Percentiles rank a stretch among this genome's conserved stretches.
Evolutionary conservation across 305 asterid genomes (phyloP).

Genomic region (Solanum hybrid): DNA sequence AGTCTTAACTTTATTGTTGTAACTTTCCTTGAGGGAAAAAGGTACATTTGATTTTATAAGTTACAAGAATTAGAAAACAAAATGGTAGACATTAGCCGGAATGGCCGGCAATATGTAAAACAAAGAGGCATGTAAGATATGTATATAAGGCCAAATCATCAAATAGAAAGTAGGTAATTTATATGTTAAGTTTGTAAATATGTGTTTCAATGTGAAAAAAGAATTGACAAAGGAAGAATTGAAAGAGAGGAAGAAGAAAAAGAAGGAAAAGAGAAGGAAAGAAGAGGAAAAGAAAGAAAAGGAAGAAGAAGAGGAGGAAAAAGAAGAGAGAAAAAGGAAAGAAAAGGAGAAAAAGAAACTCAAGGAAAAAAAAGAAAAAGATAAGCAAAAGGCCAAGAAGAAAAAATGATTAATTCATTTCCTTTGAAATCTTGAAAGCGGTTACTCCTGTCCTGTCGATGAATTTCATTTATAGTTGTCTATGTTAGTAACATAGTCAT

Average conservation of each 20-base stretch:
- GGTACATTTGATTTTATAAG: neutral
- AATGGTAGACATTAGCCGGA: neutral
- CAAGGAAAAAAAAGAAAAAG: constrained; percentile 2
- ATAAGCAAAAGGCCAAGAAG: neutral
- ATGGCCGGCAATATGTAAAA: neutral
- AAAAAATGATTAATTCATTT: neutral
- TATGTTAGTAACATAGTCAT: neutral
- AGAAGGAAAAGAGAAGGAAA: neutral
- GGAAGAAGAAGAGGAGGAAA: neutral
- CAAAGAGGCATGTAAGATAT: neutral
- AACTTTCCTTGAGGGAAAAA: neutral
- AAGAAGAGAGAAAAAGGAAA: neutral
- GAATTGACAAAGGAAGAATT: constrained; percentile 15
- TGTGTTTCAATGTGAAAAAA: constrained; percentile 22
- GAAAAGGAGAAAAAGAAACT: neutral
- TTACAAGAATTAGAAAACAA: neutral
- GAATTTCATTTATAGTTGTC: neutral
- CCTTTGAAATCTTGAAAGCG: neutral
- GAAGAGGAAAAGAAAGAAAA: neutral
- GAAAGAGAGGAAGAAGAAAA: constrained; percentile 17
- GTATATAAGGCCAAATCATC: neutral
- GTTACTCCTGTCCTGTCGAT: neutral
- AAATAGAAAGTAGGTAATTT: neutral
- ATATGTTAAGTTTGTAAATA: neutral
- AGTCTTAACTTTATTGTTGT: neutral